Evolutionary conservation across 768 basidiomycete species (phyloP).

Genomic region (Favolaschia claudopus): DNA sequence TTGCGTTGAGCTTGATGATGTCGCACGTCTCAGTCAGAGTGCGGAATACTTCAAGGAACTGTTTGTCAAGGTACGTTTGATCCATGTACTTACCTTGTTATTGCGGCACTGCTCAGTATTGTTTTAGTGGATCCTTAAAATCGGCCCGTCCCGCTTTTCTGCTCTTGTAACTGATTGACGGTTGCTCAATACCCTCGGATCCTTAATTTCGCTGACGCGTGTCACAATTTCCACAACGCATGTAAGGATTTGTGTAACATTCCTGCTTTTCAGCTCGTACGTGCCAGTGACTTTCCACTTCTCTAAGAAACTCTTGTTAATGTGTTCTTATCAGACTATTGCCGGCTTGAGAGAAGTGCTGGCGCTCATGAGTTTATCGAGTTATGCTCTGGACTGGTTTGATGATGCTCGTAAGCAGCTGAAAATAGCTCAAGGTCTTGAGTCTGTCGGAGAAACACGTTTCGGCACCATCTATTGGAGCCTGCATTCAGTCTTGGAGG

Average conservation of each 20-base stretch:
- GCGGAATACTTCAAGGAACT: constrained; percentile 15
- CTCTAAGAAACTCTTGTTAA: too few species aligned
- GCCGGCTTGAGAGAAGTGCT: background rate
- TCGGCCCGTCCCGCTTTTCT: background rate
- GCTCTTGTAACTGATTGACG: background rate
- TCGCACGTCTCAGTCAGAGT: constrained; percentile 21
- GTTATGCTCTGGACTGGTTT: constrained; percentile 28
- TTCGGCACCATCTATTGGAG: constrained; percentile 31
- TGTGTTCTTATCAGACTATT: too few species aligned
- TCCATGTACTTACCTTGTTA: background rate
- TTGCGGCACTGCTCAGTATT: background rate
- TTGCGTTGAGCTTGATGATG: constrained; percentile 20
- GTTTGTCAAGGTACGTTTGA: background rate
- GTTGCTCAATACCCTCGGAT: background rate
- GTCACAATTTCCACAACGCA: background rate
- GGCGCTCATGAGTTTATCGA: constrained; percentile 24
- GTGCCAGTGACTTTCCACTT: too few species aligned
- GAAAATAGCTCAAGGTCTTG: constrained; percentile 26
- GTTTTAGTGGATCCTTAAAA: background rate
- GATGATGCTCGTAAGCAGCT: constrained; percentile 23
- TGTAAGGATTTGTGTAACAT: background rate
- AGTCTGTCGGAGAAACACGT: constrained; percentile 27
- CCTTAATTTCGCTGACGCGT: background rate
- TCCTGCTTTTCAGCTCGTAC: background rate
- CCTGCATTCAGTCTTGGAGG: constrained; percentile 22